Base-by-base conservation (phyloP, 768 basidiomycete species). In the Suillus variegatus region DNA sequence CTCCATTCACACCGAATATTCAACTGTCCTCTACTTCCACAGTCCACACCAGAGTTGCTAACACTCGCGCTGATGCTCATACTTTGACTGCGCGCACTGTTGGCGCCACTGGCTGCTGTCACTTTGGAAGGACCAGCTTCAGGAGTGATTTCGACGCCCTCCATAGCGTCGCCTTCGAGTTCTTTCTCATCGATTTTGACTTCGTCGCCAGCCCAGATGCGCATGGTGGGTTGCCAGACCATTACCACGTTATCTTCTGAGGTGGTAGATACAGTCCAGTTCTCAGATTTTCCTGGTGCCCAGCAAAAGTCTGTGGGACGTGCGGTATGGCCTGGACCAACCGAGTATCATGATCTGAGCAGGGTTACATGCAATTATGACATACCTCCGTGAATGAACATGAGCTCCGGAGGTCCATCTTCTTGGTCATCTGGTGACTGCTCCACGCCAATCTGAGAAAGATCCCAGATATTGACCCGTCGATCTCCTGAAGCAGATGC, bases 341-440 rank as follows among this genome's bases (percentile, higher is more conserved):
- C 25, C n/a, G 46, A 55, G n/a, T 52, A 47, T 61, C 47, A 65
- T 62, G 40, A 65, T 61, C 61, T 63, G n/a, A 46, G 64, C 60
- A 57, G 36, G 62, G 22, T 28, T 13, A 65, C 40, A 60, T 38
- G 32, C 22, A n/a, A 16, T 28, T 22, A 43, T 70, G 74, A 69
- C 86, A 66, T 81, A 87, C 92, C 97, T 70, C 97, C 97, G 70
- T 99, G 97, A 56, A 98, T 86, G 77, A 99, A 99, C 69, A 99
- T 78, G 65, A 99, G 79, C 76, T 99, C 97, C 1, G 97, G 97
- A 18, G 97, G 95, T 1, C 97, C 97, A 72, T 99, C 97, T 75
- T 99, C 97, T 65, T 95, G 93, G 73, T 99, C 97, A 69, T 99
- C 97, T 4, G 97, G 97, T 2, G 94, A 93, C 77, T 99, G 97